These are phyloP conservation scores for Silene latifolia DNA, from an alignment of 148 eudicot species.

Conservation along the genomic window DNA sequence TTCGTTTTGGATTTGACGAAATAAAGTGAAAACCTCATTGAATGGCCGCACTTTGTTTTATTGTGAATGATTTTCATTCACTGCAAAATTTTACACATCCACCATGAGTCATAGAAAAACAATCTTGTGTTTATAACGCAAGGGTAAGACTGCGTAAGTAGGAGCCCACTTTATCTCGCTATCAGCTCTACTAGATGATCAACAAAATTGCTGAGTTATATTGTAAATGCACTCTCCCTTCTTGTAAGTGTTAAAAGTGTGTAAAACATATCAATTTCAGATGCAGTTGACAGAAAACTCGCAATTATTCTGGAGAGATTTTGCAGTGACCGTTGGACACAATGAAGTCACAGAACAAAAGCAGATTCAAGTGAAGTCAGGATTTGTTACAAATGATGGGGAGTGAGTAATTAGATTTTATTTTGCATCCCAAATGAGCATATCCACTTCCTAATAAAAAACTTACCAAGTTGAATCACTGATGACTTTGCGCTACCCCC, in stretches of 20 bases:
- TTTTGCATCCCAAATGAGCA: slow-evolving; percentile 5
- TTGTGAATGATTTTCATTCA: too few species aligned
- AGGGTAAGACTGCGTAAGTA: too few species aligned
- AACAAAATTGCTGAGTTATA: background rate
- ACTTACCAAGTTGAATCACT: slow-evolving; percentile 17
- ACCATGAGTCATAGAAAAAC: too few species aligned
- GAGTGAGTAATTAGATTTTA: slow-evolving; percentile 50
- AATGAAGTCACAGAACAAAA: slow-evolving; percentile 19
- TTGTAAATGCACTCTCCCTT: background rate
- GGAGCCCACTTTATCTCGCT: too few species aligned
- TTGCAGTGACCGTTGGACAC: slow-evolving; percentile 28
- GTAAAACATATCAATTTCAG: slow-evolving; percentile 31
- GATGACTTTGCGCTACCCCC: slow-evolving; percentile 32
- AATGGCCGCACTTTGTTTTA: too few species aligned
- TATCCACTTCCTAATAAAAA: slow-evolving; percentile 19
- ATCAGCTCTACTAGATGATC: too few species aligned
- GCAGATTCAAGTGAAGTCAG: slow-evolving; percentile 43
- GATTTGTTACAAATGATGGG: slow-evolving; percentile 52
- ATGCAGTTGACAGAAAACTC: slow-evolving; percentile 63
- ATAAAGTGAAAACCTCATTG: too few species aligned
- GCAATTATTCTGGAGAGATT: slow-evolving; percentile 64
- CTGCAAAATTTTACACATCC: too few species aligned
- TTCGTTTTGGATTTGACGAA: too few species aligned
- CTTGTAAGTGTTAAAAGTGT: background rate
- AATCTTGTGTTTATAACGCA: too few species aligned